Conservation (phyloP, 306 rosid species). For the Boehmeria nivea region DNA sequence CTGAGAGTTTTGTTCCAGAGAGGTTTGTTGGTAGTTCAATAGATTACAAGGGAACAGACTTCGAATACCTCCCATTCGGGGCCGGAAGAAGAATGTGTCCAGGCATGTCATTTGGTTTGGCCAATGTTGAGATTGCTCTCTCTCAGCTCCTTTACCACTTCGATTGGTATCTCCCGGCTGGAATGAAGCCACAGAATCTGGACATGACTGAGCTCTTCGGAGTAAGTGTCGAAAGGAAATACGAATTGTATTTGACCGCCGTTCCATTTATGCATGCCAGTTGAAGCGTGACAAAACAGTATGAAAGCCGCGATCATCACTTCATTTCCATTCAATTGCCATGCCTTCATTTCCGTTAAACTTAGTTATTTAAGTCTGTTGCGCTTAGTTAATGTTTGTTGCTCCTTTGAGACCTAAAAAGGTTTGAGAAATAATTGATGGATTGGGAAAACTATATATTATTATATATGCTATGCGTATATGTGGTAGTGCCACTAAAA, state of each 20-base stretch:
- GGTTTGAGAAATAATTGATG: too few relatives aligned
- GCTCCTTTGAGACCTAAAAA: too few relatives aligned
- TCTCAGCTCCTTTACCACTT: constrained; percentile 1
- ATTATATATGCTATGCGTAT: too few relatives aligned
- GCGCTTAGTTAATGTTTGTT: too few relatives aligned
- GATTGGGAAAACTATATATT: too few relatives aligned
- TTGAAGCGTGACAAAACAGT: too few relatives aligned
- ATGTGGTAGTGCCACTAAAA: too few relatives aligned
- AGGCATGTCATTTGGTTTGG: neutral
- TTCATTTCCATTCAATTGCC: too few relatives aligned
- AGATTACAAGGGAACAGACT: neutral
- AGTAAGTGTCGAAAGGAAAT: neutral
- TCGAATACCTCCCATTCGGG: neutral
- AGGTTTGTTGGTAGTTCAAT: neutral
- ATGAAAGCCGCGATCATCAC: too few relatives aligned
- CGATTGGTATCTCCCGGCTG: neutral
- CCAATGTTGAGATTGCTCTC: neutral
- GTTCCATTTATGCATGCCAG: too few relatives aligned
- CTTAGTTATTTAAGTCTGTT: too few relatives aligned
- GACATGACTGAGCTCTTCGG: constrained; percentile 2
- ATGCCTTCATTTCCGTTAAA: too few relatives aligned
- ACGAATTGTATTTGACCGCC: neutral
- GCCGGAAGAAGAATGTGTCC: constrained; percentile 4
- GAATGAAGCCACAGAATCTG: neutral
- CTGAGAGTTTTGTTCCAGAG: constrained; percentile 6